These are phyloP conservation scores for Fusarium nematophilum DNA, from an alignment of 2,329 filamentous ascomycete genomes.

Conservation along the genomic window DNA sequence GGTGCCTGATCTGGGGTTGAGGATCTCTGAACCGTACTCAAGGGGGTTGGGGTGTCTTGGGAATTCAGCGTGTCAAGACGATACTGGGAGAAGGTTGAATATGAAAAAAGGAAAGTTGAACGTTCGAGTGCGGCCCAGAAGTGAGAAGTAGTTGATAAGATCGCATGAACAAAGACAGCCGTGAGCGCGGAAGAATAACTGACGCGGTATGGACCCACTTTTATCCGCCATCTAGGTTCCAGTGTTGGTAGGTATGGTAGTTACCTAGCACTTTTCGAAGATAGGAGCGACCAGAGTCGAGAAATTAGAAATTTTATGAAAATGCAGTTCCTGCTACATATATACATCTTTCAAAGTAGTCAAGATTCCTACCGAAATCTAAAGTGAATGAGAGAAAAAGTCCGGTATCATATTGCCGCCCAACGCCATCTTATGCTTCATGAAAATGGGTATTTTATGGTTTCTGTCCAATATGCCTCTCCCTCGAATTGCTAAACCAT, in stretches of 20 bases:
- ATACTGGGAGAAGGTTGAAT: background rate
- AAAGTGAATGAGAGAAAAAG: constrained; percentile 10
- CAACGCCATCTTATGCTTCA: constrained; percentile 30
- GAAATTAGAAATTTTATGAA: no score
- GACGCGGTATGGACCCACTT: no score
- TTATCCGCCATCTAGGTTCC: no score
- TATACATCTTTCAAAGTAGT: background rate
- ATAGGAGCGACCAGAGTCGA: no score
- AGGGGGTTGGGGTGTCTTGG: background rate
- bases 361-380: background rate
- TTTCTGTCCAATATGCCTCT: background rate
- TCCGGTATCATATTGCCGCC: constrained; percentile 27
- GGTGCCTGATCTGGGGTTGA: background rate
- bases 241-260: no score
- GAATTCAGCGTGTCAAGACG: background rate
- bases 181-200: no score
- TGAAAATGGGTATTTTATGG: constrained; percentile 19
- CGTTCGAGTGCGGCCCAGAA: no score
- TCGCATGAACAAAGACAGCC: no score
- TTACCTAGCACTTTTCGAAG: no score
- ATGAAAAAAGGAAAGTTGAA: background rate
- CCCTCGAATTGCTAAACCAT: constrained; percentile 3
- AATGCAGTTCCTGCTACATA: background rate
- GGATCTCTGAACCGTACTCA: background rate
- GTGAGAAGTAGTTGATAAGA: no score